Evolutionary conservation across 441 rosid genomes (phyloP), one percentile per base, ranked within the genome.

Genomic region (Aleurites moluccanus): DNA sequence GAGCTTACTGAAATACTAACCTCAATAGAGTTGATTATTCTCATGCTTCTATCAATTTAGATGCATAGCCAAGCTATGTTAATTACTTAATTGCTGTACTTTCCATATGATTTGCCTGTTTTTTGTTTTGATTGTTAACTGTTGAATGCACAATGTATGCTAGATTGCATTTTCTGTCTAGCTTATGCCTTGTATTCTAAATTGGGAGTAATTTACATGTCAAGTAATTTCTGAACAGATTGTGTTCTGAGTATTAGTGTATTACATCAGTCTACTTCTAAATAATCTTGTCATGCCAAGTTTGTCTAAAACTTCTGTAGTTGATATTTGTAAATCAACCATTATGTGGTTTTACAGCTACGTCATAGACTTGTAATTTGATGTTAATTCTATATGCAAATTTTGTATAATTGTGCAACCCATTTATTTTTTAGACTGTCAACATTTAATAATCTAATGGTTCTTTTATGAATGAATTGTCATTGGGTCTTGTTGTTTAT

Each of bases 211-310:
- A n/a, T 38, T 8, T 56, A 8, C 21, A 14, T 70, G 47, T 52
- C 35, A 7, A 57, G 16, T 53, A 52, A 53, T 52, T 53, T 30
- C 44, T 69, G 62, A 62, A 15, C 21, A 35, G 62, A n/a, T 35
- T 69, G 10, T 53, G 61, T 50, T 50, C 40, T 30, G 9, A n/a
- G n/a, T 28, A 10, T 35, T 55, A 13, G 38, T 53, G 45, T 33
- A 30, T 69, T n/a, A 69, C 63, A 53, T 38, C 40, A 16, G 21
- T 44, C 42, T 52, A 7, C 45, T 30, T 45, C 67, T 45, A 61
- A 72, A 73, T 53, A 65, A 73, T 73, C 56, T 55, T 65, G 44
- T 38, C 61, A 18, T 21, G 15, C 27, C n/a, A 13, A 16, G 66
- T 45, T 57, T 65, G 56, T 42, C 30, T 14, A 4, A 65, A 20